These are phyloP conservation scores for Chaetoceros muelleri DNA, from an alignment of 108 stramenopile genomes.

Conservation along the genomic window DNA sequence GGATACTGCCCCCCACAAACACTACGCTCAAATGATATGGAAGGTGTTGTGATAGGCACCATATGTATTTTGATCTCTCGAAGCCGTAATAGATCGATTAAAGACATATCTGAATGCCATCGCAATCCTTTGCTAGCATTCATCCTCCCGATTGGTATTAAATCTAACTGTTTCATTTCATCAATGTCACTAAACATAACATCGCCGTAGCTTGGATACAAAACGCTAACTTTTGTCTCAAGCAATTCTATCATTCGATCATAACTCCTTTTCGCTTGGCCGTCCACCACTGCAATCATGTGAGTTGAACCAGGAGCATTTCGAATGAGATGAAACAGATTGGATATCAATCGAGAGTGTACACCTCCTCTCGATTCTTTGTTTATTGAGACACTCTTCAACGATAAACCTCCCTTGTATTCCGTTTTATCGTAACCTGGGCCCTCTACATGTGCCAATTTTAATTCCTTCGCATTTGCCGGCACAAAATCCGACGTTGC, in stretches of 20 bases:
- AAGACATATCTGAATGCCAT: not conserved
- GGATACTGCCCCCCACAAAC: constrained; percentile 15
- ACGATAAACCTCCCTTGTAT: not conserved
- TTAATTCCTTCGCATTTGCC: constrained; percentile 2
- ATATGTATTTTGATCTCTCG: constrained; percentile 11
- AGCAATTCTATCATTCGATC: constrained; percentile 2
- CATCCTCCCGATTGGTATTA: constrained; percentile 9
- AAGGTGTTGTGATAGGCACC: constrained; percentile 10
- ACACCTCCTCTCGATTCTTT: constrained; percentile 6
- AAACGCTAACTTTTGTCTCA: not conserved
- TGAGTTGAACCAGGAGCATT: constrained; percentile 16
- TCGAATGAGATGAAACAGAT: constrained; percentile 14
- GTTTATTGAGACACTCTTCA: not conserved
- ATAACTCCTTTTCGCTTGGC: constrained; percentile 12
- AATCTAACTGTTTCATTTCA: not conserved
- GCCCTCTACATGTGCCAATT: constrained; percentile 8
- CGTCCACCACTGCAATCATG: constrained; percentile 15
- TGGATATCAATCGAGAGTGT: constrained; percentile 5
- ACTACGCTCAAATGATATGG: constrained; percentile 8
- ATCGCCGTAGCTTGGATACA: constrained; percentile 2
- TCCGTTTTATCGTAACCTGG: constrained; percentile 8
- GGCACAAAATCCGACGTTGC: constrained; percentile 7
- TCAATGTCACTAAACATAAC: not conserved
- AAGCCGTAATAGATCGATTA: constrained; percentile 7
- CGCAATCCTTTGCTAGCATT: not conserved